Evolutionary conservation across 1,284 basidiomycete species (phyloP), one percentile per base, ranked within the genome.

Genomic region (Pseudozyma sp.): DNA sequence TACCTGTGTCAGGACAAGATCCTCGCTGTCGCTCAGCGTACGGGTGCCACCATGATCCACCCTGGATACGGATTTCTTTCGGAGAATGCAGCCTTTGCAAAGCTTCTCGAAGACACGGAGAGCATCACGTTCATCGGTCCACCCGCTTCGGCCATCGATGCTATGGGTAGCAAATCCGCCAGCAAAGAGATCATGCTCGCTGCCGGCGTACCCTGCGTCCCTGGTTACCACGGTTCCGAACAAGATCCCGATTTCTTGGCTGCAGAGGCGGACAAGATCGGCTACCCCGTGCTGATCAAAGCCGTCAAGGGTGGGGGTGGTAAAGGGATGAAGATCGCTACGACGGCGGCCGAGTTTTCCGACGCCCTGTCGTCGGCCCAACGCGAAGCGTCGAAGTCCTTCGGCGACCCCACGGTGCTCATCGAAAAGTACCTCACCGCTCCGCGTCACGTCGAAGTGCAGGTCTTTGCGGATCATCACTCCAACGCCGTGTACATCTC

Each of bases 61-160:
- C 92, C 92, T 4, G 92, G 92, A 17, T 94, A 94, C 83, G 94
- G 94, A 1, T 97, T 97, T 85, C 86, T 97, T 64, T 94, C 93
- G 76, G 78, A 81, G 42, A 77, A 81, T 31, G 68, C 75, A 0
- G 67, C 59, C 3, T 81, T 81, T 45, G 75, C 76, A 4, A 68
- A 55, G 10, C 51, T 70, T 8, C 54, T 79, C 16, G 61, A 73
- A 16, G 35, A 65, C 45, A 52, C 57, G 19, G 68, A 74, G 7
- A 70, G 68, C 4, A 67, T 86, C 53, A 75, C 64, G 1, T 86
- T 86, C 52, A 85, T 86, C 48, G 85, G 85, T 6, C 85, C 85
- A 1, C 83, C 84, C 0, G 56, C 81, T 0, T 50, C 54, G 2
- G 85, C 85, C 0, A 86, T 86, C 52, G 68, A 78, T 19, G 91